Base-by-base conservation (phyloP, 83 land plant genomes). In the Isoetes engelmannii region DNA sequence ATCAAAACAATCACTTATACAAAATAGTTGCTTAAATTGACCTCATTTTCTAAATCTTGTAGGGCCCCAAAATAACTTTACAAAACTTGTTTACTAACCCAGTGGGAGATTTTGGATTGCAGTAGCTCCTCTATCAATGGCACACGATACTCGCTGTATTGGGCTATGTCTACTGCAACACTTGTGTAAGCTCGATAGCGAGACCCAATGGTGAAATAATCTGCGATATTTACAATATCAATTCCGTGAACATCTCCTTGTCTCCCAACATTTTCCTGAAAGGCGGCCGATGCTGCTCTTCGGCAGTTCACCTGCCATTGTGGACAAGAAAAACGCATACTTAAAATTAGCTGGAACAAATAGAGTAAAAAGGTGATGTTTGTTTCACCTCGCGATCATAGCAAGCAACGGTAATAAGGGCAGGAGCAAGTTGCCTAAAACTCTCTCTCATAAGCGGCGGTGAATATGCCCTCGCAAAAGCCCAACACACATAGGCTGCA, bases 401-500 rank as follows among this genome's bases (percentile, higher is more conserved):
- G 76, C 99, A 95, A 62, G 99, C 91, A 50, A 89, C 77, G 43
- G 89, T 78, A 51, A 95, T 75, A 42, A 95, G 84, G 53, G 87
- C 89, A 45, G 97, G 99, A 44, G 91, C 93, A 71, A 95, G 82
- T 57, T 86, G 79, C 67, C 84, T 78, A 45, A 95, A 68, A 61
- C 86, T 71, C 44, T 28, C 78, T 59, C 72, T 88, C 99, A 95
- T 91, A 44, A 91, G 82, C 20, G 79, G 12, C 41, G 85, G 79
- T 67, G 80, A 80, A 70, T 95, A 95, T 45, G 99, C 97, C 68
- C 99, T 85, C 21, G 94, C 99, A 84, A 95, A 95, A 20, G 99
- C 99, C 99, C 99, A 95, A 60, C 97, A 95, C 15, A 95, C 99
- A 81, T 91, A 95, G 41, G 99, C 97, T 63, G 99, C 99, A 72